Evolutionary conservation across 805 yeast genomes (phyloP), one percentile per base, ranked within the genome.

Genomic region (Candida ovalis): DNA sequence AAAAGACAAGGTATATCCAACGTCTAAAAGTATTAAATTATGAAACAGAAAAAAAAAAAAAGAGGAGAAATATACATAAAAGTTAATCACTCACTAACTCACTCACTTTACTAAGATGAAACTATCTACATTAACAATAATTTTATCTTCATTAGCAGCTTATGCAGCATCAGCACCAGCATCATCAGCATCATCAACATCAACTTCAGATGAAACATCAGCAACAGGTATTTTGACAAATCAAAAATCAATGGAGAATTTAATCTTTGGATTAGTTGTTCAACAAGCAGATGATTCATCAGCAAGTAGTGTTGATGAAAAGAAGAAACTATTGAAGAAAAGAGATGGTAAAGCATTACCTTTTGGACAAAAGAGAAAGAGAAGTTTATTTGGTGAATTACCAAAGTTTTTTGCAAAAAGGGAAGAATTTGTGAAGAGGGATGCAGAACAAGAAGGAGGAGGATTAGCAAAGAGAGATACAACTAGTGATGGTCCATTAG

Each of bases 171-270:
- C 81, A 44, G 84, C n/a, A n/a, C n/a, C n/a, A n/a, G n/a, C n/a
- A n/a, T n/a, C n/a, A n/a, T n/a, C 78, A 51, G 81, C 84, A 57
- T 84, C 86, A 86, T 67, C 85, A 45, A 81, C 88, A 46, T 74
- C 85, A 66, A 82, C 90, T 32, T 90, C 92, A 56, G 46, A 66
- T 39, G 77, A 76, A 39, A 60, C 75, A 42, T 73, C 74, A 50
- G 53, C 78, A 12, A n/a, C 17, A 32, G 17, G 17, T n/a, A 13
- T 6, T 32, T n/a, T n/a, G n/a, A n/a, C n/a, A n/a, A n/a, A n/a
- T n/a, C n/a, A n/a, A n/a, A n/a, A n/a, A n/a, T n/a, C n/a, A n/a
- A n/a, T n/a, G n/a, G n/a, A n/a, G n/a, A n/a, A n/a, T n/a, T n/a
- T n/a, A n/a, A 32, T 3, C 10, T 35, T 22, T 37, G 28, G 28